These are phyloP conservation scores for Tulasnella calospora DNA, from an alignment of 768 basidiomycete genomes.

Conservation along the genomic window DNA sequence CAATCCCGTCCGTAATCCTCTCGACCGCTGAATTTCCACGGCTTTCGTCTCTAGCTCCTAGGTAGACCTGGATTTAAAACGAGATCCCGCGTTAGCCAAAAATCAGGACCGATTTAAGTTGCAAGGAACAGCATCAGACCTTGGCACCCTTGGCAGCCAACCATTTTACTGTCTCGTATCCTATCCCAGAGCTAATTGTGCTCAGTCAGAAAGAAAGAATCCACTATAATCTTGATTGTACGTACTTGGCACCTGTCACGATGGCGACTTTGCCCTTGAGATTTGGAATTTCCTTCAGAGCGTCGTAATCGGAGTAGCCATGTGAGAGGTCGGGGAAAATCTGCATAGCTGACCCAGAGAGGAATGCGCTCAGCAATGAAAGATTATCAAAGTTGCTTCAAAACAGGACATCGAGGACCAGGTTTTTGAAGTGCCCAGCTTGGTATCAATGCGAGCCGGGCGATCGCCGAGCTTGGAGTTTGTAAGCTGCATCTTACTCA, in stretches of 20 bases:
- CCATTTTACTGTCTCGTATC: slow-evolving; percentile 8
- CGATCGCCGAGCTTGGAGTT: not conserved
- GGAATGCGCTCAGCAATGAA: not conserved
- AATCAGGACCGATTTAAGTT: too few relatives aligned
- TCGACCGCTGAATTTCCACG: slow-evolving; percentile 48
- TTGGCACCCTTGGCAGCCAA: not conserved
- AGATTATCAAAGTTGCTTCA: not conserved
- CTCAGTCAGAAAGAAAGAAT: not conserved
- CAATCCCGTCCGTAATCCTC: slow-evolving; percentile 39
- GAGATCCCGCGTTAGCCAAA: not conserved
- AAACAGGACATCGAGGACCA: not conserved
- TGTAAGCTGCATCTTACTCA: not conserved
- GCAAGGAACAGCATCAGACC: not conserved
- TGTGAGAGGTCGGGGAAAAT: not conserved
- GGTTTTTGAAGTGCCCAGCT: not conserved
- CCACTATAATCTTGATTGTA: not conserved
- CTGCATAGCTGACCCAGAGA: not conserved
- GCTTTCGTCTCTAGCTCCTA: slow-evolving; percentile 48
- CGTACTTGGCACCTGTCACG: slow-evolving; percentile 8
- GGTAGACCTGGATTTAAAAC: slow-evolving; percentile 36
- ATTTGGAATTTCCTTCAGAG: not conserved
- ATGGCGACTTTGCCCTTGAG: slow-evolving; percentile 3
- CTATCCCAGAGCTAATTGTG: not conserved
- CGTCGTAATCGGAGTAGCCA: not conserved
- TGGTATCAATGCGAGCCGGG: not conserved